Conservation (phyloP, 257 asterid species). For the Plectranthus barbatus region DNA sequence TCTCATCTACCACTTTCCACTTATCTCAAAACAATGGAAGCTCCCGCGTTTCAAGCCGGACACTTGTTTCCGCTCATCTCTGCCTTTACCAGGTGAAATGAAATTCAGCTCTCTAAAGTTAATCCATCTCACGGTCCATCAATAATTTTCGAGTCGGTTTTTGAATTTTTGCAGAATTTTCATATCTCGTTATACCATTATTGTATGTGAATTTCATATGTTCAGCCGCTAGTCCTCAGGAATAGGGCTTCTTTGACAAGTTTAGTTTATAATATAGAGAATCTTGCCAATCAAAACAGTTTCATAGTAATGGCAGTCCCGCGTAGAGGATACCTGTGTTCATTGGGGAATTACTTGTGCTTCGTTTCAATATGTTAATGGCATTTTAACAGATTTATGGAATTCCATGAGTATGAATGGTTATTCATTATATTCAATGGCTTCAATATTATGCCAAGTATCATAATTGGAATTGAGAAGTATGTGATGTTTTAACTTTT, state of each 20-base stretch:
- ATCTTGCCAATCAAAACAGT: neutral
- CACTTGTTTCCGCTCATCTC: constrained; percentile 10
- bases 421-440: neutral
- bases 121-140: neutral
- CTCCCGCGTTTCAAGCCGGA: constrained; percentile 27
- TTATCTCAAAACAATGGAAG: constrained; percentile 30
- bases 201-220: neutral
- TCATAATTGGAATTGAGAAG: neutral
- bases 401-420: neutral
- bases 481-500: neutral
- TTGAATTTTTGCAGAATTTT: neutral
- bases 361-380: neutral
- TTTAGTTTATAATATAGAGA: neutral
- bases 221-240: neutral
- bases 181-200: neutral
- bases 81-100: constrained; percentile 24
- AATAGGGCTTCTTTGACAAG: neutral
- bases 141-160: neutral
- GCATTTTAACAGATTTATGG: neutral
- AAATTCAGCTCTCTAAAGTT: neutral
- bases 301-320: neutral
- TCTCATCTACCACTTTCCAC: constrained; percentile 1
- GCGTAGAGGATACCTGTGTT: neutral
- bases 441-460: neutral
- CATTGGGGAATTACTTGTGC: neutral